Evolutionary conservation across 495 filamentous ascomycete species (phyloP).

Genomic region (Cryomyces minteri): DNA sequence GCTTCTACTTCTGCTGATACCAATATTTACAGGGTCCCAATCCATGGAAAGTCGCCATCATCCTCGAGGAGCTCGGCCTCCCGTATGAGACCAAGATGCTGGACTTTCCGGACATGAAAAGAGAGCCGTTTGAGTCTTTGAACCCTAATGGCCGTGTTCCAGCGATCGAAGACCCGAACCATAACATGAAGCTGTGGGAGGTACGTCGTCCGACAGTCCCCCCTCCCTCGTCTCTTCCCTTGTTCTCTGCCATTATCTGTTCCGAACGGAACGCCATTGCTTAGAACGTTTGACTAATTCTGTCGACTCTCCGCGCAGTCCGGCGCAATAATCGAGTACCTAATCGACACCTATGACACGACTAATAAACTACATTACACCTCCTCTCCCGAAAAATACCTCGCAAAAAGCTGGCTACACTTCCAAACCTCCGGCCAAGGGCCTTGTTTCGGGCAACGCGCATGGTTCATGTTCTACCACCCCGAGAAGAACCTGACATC

Average conservation of each 20-base stretch:
- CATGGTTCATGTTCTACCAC: conserved; percentile 23
- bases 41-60: conserved; percentile 43
- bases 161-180: conserved; percentile 50
- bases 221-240: too few species aligned
- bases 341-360: conserved; percentile 10
- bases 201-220: not conserved
- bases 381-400: conserved; percentile 3
- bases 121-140: conserved; percentile 30
- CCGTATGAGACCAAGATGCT: conserved; percentile 29
- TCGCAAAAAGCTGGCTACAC: conserved; percentile 18
- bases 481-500: conserved; percentile 18
- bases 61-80: conserved; percentile 44
- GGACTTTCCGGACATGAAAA: conserved; percentile 35
- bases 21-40: conserved; percentile 28
- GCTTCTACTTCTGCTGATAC: not conserved
- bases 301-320: not conserved
- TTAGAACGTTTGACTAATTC: not conserved
- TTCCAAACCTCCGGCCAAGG: conserved; percentile 30
- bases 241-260: too few species aligned
- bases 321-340: conserved; percentile 12
- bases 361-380: conserved; percentile 3
- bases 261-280: not conserved
- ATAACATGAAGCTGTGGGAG: conserved; percentile 39
- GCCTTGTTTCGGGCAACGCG: conserved; percentile 28
- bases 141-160: conserved; percentile 61